Percentiles rank a stretch among this genome's conserved stretches.
phyloP scores from a whole-genome alignment of 306 rosid genomes.

The Carpinus viminea region DNA sequence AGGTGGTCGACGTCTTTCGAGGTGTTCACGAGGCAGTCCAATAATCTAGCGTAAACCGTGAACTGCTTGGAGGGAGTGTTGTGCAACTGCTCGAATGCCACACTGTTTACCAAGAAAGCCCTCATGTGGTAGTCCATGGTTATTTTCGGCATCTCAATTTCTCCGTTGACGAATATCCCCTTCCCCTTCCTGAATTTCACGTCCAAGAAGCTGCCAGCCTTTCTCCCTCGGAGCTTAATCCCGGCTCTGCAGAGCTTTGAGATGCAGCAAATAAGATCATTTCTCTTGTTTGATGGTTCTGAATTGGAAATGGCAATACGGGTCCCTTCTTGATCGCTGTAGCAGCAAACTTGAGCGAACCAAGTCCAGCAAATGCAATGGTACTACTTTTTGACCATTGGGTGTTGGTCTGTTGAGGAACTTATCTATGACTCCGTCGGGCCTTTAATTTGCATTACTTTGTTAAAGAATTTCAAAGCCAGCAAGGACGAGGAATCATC shows the following conservation, averaged over 20 bases:
- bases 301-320: not conserved
- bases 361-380: slow-evolving; percentile 38
- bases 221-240: not conserved
- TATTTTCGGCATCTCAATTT: not conserved
- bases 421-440: not conserved
- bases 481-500: slow-evolving; percentile 18
- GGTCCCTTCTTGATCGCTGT: no score
- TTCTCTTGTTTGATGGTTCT: not conserved
- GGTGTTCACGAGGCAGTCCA: not conserved
- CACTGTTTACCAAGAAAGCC: not conserved
- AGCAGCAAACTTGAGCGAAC: not conserved
- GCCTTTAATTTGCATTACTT: slow-evolving; percentile 29
- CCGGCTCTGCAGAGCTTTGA: not conserved
- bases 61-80: not conserved
- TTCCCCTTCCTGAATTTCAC: not conserved
- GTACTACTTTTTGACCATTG: not conserved
- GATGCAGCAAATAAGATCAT: not conserved
- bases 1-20: not conserved
- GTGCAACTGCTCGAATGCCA: not conserved
- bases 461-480: slow-evolving; percentile 36
- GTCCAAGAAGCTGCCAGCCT: not conserved
- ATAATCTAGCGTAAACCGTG: not conserved
- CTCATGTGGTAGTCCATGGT: not conserved
- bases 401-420: no score
- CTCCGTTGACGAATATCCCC: not conserved